A percentile compares a stretch with the other conserved stretches of the same genome.
These are phyloP conservation scores for Abortiporus biennis DNA, from an alignment of 1,284 basidiomycete genomes.

Conservation along the genomic window DNA sequence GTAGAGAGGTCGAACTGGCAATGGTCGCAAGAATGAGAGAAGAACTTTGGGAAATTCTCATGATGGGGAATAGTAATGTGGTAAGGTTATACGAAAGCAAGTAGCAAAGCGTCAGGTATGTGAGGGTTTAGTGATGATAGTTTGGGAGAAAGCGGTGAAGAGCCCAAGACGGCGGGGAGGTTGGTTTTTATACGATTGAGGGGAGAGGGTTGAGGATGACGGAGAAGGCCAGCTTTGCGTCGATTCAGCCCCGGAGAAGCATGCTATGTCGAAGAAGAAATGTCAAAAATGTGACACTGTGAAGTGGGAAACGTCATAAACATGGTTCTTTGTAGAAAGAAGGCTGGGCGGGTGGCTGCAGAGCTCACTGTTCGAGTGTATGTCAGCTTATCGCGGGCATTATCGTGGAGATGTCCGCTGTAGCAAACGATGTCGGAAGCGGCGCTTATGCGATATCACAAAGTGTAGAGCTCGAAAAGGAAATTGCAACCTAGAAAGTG, in stretches of 20 bases:
- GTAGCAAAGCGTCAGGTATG: conserved; percentile 17
- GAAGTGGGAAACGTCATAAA: too few species aligned
- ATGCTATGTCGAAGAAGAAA: not conserved
- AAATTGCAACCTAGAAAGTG: too few species aligned
- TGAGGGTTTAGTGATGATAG: conserved; percentile 17
- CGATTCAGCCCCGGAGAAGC: too few species aligned
- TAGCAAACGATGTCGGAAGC: too few species aligned
- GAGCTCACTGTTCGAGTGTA: too few species aligned
- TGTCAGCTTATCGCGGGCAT: too few species aligned
- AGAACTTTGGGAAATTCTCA: conserved; percentile 32
- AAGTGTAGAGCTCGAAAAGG: too few species aligned
- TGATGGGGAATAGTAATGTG: conserved; percentile 22
- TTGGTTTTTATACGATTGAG: conserved; percentile 13
- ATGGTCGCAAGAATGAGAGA: conserved; percentile 31
- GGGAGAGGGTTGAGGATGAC: not conserved
- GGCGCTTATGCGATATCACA: too few species aligned
- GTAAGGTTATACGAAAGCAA: conserved; percentile 17
- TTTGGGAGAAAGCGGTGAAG: conserved; percentile 16
- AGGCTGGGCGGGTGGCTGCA: too few species aligned
- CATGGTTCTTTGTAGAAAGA: too few species aligned
- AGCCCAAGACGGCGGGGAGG: not conserved
- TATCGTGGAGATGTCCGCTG: too few species aligned
- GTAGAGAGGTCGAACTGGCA: conserved; percentile 24
- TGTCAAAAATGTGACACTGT: too few species aligned
- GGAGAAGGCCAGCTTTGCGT: not conserved